Base-by-base conservation (phyloP, 2,329 filamentous ascomycete genomes). In the Monilinia laxa region DNA sequence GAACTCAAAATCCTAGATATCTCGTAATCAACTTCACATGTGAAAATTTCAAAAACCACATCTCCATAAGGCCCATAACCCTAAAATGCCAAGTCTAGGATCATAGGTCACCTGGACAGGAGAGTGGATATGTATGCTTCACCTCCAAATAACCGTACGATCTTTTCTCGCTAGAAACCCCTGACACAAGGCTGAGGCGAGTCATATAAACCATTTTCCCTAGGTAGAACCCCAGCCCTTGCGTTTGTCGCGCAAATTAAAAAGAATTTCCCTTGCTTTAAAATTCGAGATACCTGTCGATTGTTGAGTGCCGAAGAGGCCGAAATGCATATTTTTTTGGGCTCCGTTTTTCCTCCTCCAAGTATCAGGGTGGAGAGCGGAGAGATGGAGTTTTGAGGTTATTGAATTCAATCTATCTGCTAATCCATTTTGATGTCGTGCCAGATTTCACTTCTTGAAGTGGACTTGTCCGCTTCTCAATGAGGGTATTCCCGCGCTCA, bases 231-330 rank as follows among this genome's bases (percentile, higher is more conserved):
- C 62, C 62, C 38, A 45, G 23, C 52, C 52, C 18, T 25, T 65
- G 64, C 64, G 64, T 62, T 60, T 65, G 64, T 62, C 56, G 56
- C 64, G 64, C 25, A 60, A 60, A 60, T 58, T 65, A 28, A 31
- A 49, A 62, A 60, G 38, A 62, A 65, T 35, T 42, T 40, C 63
- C 53, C 55, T 65, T 65, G 52, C 53, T 23, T 47, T n/a, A 31
- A 54, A 54, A 31, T 11, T n/a, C 60, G 42, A 18, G 38, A 40
- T 40, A 12, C 38, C 38, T 40, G n/a, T 45, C 38, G 31, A 35
- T 40, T 20, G 23, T 4, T 23, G n/a, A 60, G 28, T 60, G n/a
- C 45, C 45, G 58, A 60, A 38, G 14, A 38, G 45, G 14, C 58
- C 45, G 58, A 60, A 18, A 51, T 14, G 58, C 42, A 60, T 35